Base-by-base conservation (phyloP, 805 yeast species). In the Pichia ethanolica region DNA sequence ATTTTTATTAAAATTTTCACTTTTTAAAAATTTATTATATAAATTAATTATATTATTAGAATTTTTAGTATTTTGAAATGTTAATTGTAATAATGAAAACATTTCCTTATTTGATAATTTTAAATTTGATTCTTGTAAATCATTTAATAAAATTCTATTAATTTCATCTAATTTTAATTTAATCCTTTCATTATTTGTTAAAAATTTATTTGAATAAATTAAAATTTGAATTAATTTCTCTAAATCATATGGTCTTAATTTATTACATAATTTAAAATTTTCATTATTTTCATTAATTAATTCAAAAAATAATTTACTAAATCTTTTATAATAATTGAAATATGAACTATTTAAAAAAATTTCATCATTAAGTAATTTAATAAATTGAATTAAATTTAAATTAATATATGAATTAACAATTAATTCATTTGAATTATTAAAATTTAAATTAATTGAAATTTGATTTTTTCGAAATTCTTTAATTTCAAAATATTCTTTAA, bases 61-160 rank as follows among this genome's bases (percentile, higher is more conserved):
- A 36, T 41, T 35, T 7, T 35, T 27, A 4, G 42, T 25, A 28
- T 34, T 45, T 4, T 27, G 39, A 20, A 46, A 44, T 1, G 54
- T 42, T 28, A 49, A 44, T 14, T 49, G 48, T 20, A 54, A 36
- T 36, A 54, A 9, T 12, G 45, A 38, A 33, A 54, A 54, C 12
- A 54, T 25, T 28, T 54, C 56, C 35, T 48, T 51, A 30, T 45
- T 52, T 6, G 55, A 49, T 9, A 49, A 20, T 9, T 43, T 44
- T 20, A 51, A 41, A 5, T 46, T 35, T 3, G 43, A 41, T 1
- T 32, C 14, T 35, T 45, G 43, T 7, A 54, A n/a, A 13, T 51
- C 53, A 7, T 27, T 35, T 25, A 54, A 39, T 5, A 54, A 25
- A 5, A 36, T 8, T 5, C 42, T 39, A 28, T 48, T 51, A 3